Base-by-base conservation (phyloP, 257 asterid species). In the Handroanthus guayacan region DNA sequence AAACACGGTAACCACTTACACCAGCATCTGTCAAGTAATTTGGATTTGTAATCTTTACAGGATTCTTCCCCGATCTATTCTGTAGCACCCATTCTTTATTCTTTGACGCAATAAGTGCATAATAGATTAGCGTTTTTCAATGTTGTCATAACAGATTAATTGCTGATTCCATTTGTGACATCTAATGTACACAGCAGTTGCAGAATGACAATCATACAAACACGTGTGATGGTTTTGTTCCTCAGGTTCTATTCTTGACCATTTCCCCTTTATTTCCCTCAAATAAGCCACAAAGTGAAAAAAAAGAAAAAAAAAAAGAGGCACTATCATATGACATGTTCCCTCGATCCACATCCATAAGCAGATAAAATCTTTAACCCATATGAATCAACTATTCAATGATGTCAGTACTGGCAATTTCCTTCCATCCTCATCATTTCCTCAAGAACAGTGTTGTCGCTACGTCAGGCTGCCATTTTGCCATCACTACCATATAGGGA, bases 311-410 rank as follows among this genome's bases (percentile, higher is more conserved):
- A 25, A 25, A 25, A 25, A 1, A 25, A 25, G 1, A 2, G 1
- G 90, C 92, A 56, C 96, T 93, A 63, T 93, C 98, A 58, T 93
- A 93, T 2, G 98, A 93, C 98, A 93, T 93, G 25, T 93, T 93
- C 91, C 91, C 91, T 93, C 16, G 96, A 93, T 14, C 97, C 97
- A 78, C 98, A 89, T 4, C 94, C 96, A 5, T 93, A 93, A 0
- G 89, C 95, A 0, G 98, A 91, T 69, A 93, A 78, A 2, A 93
- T 91, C 81, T 93, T 91, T 80, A 93, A 67, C 47, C 98, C 96
- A 37, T 91, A 91, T 0, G 98, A 97, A 81, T 91, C 97, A 71
- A 25, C 97, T 88, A 25, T 93, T 97, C 43, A 91, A 95, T 86
- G 91, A 69, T 2, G 97, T 97, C 17, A 93, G 8, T 38, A 93